Evolutionary conservation across 1,284 basidiomycete species (phyloP), one percentile per base, ranked within the genome.

Genomic region (Heterobasidion occidentale): DNA sequence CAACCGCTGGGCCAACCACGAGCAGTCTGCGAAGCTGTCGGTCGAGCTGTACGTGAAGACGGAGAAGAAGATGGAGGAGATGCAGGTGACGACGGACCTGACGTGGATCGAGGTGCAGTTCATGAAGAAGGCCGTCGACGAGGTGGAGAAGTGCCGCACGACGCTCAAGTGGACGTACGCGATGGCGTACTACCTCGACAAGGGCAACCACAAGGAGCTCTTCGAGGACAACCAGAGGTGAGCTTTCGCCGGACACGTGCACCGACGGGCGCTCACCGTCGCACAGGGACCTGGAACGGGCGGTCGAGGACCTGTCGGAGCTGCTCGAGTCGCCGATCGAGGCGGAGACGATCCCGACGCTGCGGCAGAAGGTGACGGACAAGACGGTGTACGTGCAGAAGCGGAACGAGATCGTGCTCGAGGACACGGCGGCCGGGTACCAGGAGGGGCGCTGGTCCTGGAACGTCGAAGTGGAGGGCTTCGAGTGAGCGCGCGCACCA

Each of bases 51-150:
- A 97, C 71, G 80, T 81, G 56, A 92, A 94, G 73, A 98, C 95
- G 3, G 95, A 99, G 80, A 95, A 95, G 83, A 98, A 98, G 85
- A 99, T 99, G 96, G 94, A 98, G 72, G 92, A 97, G 73, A 96
- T 99, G 90, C 96, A 98, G 75, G 82, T 92, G 60, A 88, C 86
- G 8, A 92, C 92, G 1, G 81, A 87, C 56, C 74, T 99, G 44
- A 94, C 94, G 3, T 99, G 96, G 96, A 98, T 98, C 63, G 95
- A 99, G 73, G 95, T 95, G 38, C 96, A 98, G 71, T 99, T 99
- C 73, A 94, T 98, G 77, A 93, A 93, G 75, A 95, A 96, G 71
- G 96, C 96, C 0, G 94, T 98, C 2, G 94, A 98, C 66, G 88
- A 89, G 64, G 86, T 92, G 9, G 84, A 88, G 62, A 89, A 88